Evolutionary conservation across 2,329 filamentous ascomycete genomes (phyloP).

Genomic region (Fusarium praegraminearum): DNA sequence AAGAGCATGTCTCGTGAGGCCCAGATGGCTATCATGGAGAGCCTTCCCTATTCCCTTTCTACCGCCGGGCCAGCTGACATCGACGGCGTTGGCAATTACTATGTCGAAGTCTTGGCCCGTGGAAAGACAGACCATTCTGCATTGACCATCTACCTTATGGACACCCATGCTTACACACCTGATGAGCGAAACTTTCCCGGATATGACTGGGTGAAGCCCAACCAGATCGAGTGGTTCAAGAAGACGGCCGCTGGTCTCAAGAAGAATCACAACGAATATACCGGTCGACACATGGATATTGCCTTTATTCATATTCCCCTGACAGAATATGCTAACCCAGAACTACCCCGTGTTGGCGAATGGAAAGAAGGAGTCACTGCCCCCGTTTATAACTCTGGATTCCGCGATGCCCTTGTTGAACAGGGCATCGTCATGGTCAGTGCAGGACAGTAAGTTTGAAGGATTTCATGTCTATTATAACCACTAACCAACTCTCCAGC

Average conservation of each 20-base stretch:
- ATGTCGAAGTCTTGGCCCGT: slow-evolving; percentile 87
- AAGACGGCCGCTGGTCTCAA: slow-evolving; percentile 79
- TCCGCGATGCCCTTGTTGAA: slow-evolving; percentile 88
- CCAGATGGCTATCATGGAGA: slow-evolving; percentile 88
- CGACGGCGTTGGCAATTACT: slow-evolving; percentile 95
- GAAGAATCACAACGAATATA: slow-evolving; percentile 84
- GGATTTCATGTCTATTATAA: neutral
- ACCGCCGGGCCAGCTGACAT: slow-evolving; percentile 83
- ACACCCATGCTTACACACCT: slow-evolving; percentile 91
- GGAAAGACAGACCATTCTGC: slow-evolving; percentile 86
- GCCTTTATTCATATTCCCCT: slow-evolving; percentile 98
- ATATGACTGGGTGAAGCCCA: slow-evolving; percentile 97
- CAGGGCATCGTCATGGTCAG: slow-evolving; percentile 88
- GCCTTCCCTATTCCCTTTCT: slow-evolving; percentile 90
- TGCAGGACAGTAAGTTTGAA: slow-evolving; percentile 82
- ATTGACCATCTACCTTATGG: slow-evolving; percentile 92
- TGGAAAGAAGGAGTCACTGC: slow-evolving; percentile 90
- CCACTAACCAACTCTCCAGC: slow-evolving; percentile 51
- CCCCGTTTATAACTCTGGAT: slow-evolving; percentile 90
- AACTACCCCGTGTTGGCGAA: slow-evolving; percentile 71
- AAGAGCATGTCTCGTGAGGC: slow-evolving; percentile 79
- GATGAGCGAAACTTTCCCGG: slow-evolving; percentile 90
- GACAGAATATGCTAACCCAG: slow-evolving; percentile 80
- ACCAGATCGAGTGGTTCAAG: slow-evolving; percentile 95
- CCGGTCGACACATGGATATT: slow-evolving; percentile 92